phyloP scores from a whole-genome alignment of 2,329 filamentous ascomycete species.

The Chaetomiaceae sp. region DNA sequence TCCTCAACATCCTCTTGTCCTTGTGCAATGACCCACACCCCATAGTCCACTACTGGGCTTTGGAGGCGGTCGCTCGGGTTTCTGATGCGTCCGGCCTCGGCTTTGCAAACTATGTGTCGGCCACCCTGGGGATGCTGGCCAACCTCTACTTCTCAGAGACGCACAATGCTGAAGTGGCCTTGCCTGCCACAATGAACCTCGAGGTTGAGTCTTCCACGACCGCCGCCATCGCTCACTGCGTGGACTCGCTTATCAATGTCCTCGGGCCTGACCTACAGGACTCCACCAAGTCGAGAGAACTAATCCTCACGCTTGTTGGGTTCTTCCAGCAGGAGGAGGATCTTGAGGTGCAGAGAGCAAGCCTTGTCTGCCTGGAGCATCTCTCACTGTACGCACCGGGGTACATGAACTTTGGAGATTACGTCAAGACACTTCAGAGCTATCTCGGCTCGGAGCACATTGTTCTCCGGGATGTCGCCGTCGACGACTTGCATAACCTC shows the following conservation, averaged over 20 bases:
- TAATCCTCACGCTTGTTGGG: slow-evolving; percentile 80
- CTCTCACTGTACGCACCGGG: slow-evolving; percentile 86
- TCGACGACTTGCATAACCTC: slow-evolving; percentile 85
- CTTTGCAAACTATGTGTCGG: slow-evolving; percentile 85
- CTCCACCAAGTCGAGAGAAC: slow-evolving; percentile 80
- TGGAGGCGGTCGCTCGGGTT: slow-evolving; percentile 80
- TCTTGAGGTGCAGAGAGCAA: slow-evolving; percentile 65
- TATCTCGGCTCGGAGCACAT: slow-evolving; percentile 66
- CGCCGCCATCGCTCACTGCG: slow-evolving; percentile 77
- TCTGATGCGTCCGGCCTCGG: slow-evolving; percentile 89
- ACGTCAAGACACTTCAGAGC: slow-evolving; percentile 76
- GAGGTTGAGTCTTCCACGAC: slow-evolving; percentile 80
- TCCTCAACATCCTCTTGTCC: slow-evolving; percentile 97
- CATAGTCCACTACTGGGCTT: slow-evolving; percentile 91
- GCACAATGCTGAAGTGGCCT: slow-evolving; percentile 78
- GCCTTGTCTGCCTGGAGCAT: slow-evolving; percentile 81
- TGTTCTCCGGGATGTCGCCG: slow-evolving; percentile 70
- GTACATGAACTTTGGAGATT: slow-evolving; percentile 76
- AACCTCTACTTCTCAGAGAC: slow-evolving; percentile 89
- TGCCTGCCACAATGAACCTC: slow-evolving; percentile 80
- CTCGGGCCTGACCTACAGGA: slow-evolving; percentile 93
- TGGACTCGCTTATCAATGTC: slow-evolving; percentile 95
- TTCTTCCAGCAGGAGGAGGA: slow-evolving; percentile 77
- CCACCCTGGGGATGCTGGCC: slow-evolving; percentile 87
- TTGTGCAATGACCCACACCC: slow-evolving; percentile 93